phyloP scores from a whole-genome alignment of 1,139 yeast species.

The Waltiozyma sp. region DNA sequence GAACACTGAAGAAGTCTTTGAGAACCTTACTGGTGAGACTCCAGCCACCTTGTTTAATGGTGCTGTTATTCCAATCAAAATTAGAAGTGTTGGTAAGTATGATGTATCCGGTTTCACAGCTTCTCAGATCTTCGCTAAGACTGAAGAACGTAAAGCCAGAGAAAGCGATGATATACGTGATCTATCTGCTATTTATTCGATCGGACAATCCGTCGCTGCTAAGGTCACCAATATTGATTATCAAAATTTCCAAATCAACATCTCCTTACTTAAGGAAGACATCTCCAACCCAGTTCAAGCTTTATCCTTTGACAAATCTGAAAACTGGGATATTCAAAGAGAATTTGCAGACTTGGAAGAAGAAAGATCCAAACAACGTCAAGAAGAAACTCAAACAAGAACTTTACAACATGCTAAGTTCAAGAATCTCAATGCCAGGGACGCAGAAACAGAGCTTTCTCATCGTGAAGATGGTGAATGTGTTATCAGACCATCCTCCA shows the following conservation, averaged over 20 bases:
- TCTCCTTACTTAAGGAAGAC: slow-evolving; percentile 60
- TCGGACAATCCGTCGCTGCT: slow-evolving; percentile 82
- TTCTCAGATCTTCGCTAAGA: slow-evolving; percentile 58
- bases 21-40: slow-evolving; percentile 84
- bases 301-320: slow-evolving; percentile 40
- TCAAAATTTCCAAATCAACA: slow-evolving; percentile 60
- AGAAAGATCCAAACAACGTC: slow-evolving; percentile 41
- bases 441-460: slow-evolving; percentile 90
- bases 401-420: slow-evolving; percentile 88
- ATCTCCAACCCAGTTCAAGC: slow-evolving; percentile 45
- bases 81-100: slow-evolving; percentile 39
- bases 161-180: slow-evolving; percentile 21
- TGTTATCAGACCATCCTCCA: slow-evolving; percentile 89
- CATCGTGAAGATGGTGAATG: slow-evolving; percentile 84
- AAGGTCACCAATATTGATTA: slow-evolving; percentile 63
- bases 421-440: slow-evolving; percentile 69
- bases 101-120: slow-evolving; percentile 55
- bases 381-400: slow-evolving; percentile 48
- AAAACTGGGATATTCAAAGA: slow-evolving; percentile 75
- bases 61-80: slow-evolving; percentile 66
- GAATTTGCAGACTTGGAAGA: slow-evolving; percentile 56
- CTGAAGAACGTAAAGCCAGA: slow-evolving; percentile 32
- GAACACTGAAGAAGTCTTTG: slow-evolving; percentile 65
- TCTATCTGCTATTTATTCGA: slow-evolving; percentile 25
- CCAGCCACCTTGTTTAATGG: slow-evolving; percentile 57